phyloP scores from a whole-genome alignment of 2,329 filamentous ascomycete species.

The Epichloe festucae region DNA sequence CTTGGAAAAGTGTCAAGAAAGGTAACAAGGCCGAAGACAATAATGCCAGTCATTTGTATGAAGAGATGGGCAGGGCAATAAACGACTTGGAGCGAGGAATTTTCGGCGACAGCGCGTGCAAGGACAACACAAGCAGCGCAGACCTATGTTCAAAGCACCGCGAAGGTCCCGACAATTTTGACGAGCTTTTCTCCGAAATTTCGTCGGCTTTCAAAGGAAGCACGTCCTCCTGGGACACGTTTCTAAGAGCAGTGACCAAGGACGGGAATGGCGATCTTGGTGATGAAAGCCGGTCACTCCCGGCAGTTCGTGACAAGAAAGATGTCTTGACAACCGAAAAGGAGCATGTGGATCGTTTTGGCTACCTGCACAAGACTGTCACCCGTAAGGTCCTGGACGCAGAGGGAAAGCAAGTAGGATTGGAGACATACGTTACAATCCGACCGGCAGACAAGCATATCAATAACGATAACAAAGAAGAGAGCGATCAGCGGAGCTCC shows the following conservation, averaged over 20 bases:
- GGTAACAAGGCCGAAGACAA: slow-evolving; percentile 8
- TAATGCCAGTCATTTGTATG: slow-evolving; percentile 6
- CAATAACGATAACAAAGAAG: slow-evolving; percentile 7
- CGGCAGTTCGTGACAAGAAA: slow-evolving; percentile 15
- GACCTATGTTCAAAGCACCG: not conserved
- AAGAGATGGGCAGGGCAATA: slow-evolving; percentile 7
- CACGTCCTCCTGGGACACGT: slow-evolving; percentile 27
- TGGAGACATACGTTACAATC: slow-evolving; percentile 22
- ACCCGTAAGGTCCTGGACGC: slow-evolving; percentile 27
- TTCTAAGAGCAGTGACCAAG: slow-evolving; percentile 23
- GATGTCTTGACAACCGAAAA: slow-evolving; percentile 23
- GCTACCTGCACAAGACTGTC: slow-evolving; percentile 29
- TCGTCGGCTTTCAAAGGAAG: slow-evolving; percentile 23
- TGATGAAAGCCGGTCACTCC: slow-evolving; percentile 5
- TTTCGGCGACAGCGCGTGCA: not conserved
- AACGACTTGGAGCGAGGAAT: slow-evolving; percentile 7
- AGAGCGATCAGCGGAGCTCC: not conserved
- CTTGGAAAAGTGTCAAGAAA: slow-evolving; percentile 13
- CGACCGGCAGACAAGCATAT: slow-evolving; percentile 15
- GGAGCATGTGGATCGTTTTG: slow-evolving; percentile 30
- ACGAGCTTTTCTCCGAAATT: slow-evolving; percentile 28
- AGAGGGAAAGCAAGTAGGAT: slow-evolving; percentile 28
- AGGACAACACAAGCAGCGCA: not conserved
- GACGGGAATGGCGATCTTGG: slow-evolving; percentile 4
- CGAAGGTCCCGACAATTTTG: slow-evolving; percentile 20